These are phyloP conservation scores for Globisporangium camurandrum DNA, from an alignment of 352 stramenopile species.

Conservation along the genomic window DNA sequence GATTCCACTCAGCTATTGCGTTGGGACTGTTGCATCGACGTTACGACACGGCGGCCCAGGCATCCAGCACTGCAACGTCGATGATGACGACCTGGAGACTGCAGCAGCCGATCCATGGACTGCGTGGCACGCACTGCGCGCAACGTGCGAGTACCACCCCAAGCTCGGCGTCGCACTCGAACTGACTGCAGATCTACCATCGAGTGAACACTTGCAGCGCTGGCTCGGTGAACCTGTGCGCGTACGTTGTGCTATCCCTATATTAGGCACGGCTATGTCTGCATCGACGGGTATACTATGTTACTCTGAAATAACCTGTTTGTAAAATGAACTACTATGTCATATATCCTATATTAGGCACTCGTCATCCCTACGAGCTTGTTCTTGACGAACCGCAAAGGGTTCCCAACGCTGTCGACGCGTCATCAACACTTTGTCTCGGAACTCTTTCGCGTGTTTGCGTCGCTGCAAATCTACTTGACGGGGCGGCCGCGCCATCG, in stretches of 20 bases:
- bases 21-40: constrained; percentile 13
- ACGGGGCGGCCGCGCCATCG: constrained; percentile 61
- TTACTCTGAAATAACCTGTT: no score
- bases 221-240: constrained; percentile 86
- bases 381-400: constrained; percentile 95
- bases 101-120: constrained; percentile 41
- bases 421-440: constrained; percentile 82
- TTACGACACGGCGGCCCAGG: constrained; percentile 17
- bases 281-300: no score
- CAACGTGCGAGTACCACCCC: constrained; percentile 77
- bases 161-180: constrained; percentile 83
- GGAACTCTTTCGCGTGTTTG: constrained; percentile 70
- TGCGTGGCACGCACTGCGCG: constrained; percentile 75
- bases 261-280: no score
- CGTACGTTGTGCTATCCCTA: constrained; percentile 16
- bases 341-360: constrained; percentile 25
- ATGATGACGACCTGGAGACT: constrained; percentile 16
- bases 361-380: constrained; percentile 86
- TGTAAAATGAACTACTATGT: neutral
- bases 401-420: constrained; percentile 93
- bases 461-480: constrained; percentile 85
- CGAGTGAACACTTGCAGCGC: constrained; percentile 51
- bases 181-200: constrained; percentile 74
- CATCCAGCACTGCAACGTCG: constrained; percentile 20
- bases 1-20: constrained; percentile 49